Conservation (phyloP, 352 stramenopile genomes). For the Phytophthora idaei region DNA sequence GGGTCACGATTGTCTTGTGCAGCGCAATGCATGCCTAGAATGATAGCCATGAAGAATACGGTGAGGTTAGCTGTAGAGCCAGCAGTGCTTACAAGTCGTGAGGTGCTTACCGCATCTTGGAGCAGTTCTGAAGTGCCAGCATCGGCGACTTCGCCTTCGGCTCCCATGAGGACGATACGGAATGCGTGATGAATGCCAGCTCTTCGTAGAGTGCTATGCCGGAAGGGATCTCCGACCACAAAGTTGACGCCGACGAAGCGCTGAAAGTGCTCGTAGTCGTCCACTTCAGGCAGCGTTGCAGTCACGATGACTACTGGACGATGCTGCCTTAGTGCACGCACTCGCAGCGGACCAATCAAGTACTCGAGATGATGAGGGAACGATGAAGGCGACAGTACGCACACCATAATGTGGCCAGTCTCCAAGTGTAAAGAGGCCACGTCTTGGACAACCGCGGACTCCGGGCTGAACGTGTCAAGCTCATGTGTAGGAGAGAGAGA, state of each 20-base stretch:
- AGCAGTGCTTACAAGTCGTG: neutral
- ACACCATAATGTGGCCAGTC: conserved; percentile 65
- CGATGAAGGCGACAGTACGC: conserved; percentile 54
- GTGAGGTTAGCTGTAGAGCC: neutral
- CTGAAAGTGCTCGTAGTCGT: conserved; percentile 63
- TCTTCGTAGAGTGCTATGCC: conserved; percentile 53
- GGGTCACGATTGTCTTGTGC: conserved; percentile 75
- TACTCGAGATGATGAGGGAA: conserved; percentile 86
- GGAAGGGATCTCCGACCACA: conserved; percentile 69
- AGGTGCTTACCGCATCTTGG: conserved; percentile 61
- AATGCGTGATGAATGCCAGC: conserved; percentile 58
- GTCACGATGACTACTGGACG: conserved; percentile 75
- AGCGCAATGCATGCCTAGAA: conserved; percentile 65
- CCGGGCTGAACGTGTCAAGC: conserved; percentile 3
- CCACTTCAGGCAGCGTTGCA: conserved; percentile 49
- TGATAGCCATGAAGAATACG: neutral
- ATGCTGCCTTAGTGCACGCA: conserved; percentile 69
- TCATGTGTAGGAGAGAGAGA: conserved; percentile 14
- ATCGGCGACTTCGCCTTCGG: conserved; percentile 63
- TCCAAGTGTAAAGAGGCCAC: conserved; percentile 49
- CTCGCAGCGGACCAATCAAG: conserved; percentile 74
- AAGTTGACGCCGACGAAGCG: conserved; percentile 76
- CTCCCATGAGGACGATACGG: conserved; percentile 79
- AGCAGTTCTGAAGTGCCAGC: conserved; percentile 68
- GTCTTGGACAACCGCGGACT: conserved; percentile 58